Evolutionary conservation across 75 land plant genomes (phyloP).

Genomic region (Sequoia sempervirens): DNA sequence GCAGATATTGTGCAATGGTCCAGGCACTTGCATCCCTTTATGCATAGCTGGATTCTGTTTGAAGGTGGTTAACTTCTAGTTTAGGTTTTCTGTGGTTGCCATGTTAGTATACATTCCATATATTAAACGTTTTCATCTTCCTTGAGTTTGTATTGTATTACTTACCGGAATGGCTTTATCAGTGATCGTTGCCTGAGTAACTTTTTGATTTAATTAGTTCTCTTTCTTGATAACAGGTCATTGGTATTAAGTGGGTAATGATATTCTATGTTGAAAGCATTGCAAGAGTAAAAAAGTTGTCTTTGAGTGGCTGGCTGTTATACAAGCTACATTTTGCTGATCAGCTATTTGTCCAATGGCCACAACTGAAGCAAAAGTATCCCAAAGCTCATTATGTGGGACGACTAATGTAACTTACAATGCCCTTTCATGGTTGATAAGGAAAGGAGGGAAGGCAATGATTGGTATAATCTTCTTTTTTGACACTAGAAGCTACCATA

Average conservation of each 20-base stretch:
- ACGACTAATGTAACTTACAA: conserved; percentile 57
- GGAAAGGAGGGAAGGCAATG: not conserved
- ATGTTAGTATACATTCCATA: too few relatives aligned
- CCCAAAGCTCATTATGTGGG: conserved; percentile 77
- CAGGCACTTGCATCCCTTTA: conserved; percentile 92
- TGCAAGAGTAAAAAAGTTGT: conserved; percentile 84
- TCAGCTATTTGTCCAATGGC: conserved; percentile 93
- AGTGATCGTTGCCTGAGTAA: not conserved
- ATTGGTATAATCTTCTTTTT: not conserved
- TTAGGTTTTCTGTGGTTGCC: not conserved
- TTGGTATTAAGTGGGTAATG: conserved; percentile 76
- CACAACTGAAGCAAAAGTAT: conserved; percentile 60
- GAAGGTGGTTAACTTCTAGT: conserved; percentile 47
- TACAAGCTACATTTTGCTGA: conserved; percentile 77
- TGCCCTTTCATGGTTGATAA: not conserved
- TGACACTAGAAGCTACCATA: not conserved
- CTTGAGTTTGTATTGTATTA: not conserved
- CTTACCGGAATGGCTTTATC: not conserved
- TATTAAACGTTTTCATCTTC: conserved; percentile 4
- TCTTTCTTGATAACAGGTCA: conserved; percentile 38
- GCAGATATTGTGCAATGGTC: conserved; percentile 96
- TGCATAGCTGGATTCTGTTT: conserved; percentile 80
- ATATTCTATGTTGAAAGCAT: conserved; percentile 94
- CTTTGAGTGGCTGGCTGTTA: conserved; percentile 80
- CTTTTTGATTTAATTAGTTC: not conserved